Evolutionary conservation across 2,329 filamentous ascomycete species (phyloP), one percentile per base, ranked within the genome.

Genomic region (Scytalidium lignicola): DNA sequence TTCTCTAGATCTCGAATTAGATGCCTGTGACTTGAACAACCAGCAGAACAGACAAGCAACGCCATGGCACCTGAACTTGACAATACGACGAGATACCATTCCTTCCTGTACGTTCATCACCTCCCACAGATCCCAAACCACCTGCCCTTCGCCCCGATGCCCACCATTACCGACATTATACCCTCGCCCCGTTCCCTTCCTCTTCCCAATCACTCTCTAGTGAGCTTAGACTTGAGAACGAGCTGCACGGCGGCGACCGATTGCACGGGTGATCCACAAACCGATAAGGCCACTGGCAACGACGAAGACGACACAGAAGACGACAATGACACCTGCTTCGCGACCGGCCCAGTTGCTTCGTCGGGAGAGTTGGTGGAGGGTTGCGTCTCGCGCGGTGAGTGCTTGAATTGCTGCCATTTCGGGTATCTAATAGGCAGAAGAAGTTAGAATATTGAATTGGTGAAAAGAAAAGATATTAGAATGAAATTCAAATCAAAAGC

Each of bases 271-370:
- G 53, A 77, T 58, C 61, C 76, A 74, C 39, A 84, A 69, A 44
- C 61, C 58, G 48, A 74, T 54, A 44, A 85, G 62, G 21, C 79
- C 73, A 52, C 74, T 49, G 37, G 53, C 71, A 55, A 85, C 75
- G 52, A 80, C 58, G 60, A 78, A 78, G 64, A 83, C 70, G 57
- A 85, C 79, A 65, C 69, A 73, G 66, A 85, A 81, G 49, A 85
- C 81, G 55, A 83, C 69, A 45, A 85, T 72, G 54, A 83, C 79
- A 65, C 81, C 81, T 41, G 76, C 72, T 60, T 85, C 76, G 26
- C 66, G 59, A 52, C 66, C 57, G 20, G 80, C 78, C 76, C 78
- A 85, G 71, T 82, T 79, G 49, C 63, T 61, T 53, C 73, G 74
- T 70, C 75, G 80, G 61, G 69, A 62, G 53, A 82, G 69, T 68